Evolutionary conservation across 129 eudicot species (phyloP), one percentile per base, ranked within the genome.

Genomic region (Flaveria ramosissima): DNA sequence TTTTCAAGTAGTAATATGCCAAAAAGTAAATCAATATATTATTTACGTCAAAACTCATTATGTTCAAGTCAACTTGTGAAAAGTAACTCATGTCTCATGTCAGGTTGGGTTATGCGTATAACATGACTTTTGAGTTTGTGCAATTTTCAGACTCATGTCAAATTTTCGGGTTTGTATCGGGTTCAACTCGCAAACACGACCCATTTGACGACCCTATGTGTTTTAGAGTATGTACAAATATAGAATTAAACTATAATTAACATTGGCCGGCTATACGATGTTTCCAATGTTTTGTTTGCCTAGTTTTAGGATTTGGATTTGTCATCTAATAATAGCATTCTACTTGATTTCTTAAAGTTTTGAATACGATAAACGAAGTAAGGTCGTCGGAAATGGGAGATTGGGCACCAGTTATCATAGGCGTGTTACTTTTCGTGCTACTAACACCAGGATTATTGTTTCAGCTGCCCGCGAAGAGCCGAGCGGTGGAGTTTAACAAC

Each of bases 391-490:
- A 50, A 45, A 83, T 83, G 90, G 87, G 85, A 14, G 90, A 86
- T 65, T 86, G 84, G 84, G 85, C 83, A 13, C 90, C 90, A 9
- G 85, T 83, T 19, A 62, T 83, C 0, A 56, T 86, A 55, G 85
- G 85, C 36, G 82, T 78, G 41, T 78, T 85, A 11, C 70, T 86
- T 47, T 86, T 85, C 17, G 84, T 86, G 59, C 9, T 86, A 6
- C 23, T 86, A 55, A 67, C 85, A 0, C 90, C 90, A 1, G 90
- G 87, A 11, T 80, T 86, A 9, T 56, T 86, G 26, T 83, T 86
- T 55, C 90, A 86, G 71, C 77, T 86, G 16, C 90, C 90, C 0
- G 85, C 83, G 1, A 72, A 68, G 70, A 51, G 53, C n/a, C 75
- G 82, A 69, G 85, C 60, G 7, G 70, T 86, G 15, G 89, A 86